A percentile compares a stretch with the other conserved stretches of the same genome.
phyloP scores from a whole-genome alignment of 345 rosid species.

The Populus ilicifolia region DNA sequence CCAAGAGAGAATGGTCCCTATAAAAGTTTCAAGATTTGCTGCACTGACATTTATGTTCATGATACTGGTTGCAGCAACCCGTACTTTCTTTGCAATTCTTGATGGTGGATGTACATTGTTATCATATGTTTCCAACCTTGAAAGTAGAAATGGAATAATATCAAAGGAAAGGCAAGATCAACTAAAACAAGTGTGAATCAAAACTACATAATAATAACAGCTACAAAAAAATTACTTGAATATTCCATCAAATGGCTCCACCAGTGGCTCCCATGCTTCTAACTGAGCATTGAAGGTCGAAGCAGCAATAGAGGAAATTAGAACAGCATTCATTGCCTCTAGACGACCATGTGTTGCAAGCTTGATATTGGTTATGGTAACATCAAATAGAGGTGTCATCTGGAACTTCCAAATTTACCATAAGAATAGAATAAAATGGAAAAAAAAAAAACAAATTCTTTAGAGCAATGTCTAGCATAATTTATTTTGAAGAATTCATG shows the following conservation, averaged over 20 bases:
- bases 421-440: not conserved
- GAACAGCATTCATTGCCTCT: slow-evolving; percentile 96
- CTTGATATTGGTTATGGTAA: slow-evolving; percentile 83
- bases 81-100: slow-evolving; percentile 74
- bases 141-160: slow-evolving; percentile 18
- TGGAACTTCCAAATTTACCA: slow-evolving; percentile 34
- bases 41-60: slow-evolving; percentile 85
- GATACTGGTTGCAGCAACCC: slow-evolving; percentile 75
- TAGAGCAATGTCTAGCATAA: not conserved
- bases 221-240: slow-evolving; percentile 61
- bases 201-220: not conserved
- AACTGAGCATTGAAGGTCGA: slow-evolving; percentile 87
- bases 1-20: slow-evolving; percentile 82
- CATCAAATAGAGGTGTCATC: slow-evolving; percentile 92
- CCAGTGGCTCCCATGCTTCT: slow-evolving; percentile 98
- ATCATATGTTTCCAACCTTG: slow-evolving; percentile 90
- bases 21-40: slow-evolving; percentile 73
- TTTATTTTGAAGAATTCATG: slow-evolving; percentile 13
- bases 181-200: slow-evolving; percentile 3
- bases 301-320: slow-evolving; percentile 85
- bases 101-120: slow-evolving; percentile 51
- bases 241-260: slow-evolving; percentile 99
- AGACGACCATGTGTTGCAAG: slow-evolving; percentile 89
- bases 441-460: not conserved
- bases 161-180: slow-evolving; percentile 7